Percentiles rank a stretch among this genome's conserved stretches.
phyloP scores from a whole-genome alignment of 176 grass and related monocot species.

The Eremochloa ophiuroides region DNA sequence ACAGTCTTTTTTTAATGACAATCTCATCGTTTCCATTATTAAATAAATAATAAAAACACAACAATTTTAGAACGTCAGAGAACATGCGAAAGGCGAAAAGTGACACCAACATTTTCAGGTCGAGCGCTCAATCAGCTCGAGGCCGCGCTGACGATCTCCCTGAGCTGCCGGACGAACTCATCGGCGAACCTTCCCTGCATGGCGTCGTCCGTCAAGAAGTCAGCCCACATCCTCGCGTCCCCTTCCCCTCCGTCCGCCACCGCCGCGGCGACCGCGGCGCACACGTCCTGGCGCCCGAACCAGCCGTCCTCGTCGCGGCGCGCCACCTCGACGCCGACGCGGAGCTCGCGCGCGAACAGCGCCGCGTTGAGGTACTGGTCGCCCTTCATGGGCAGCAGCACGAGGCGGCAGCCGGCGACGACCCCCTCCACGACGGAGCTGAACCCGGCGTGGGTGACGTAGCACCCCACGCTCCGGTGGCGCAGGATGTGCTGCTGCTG shows the following conservation, averaged over 20 bases:
- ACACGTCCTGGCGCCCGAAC: constrained; percentile 13
- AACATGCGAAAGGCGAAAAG: too few relatives aligned
- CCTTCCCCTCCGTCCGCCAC: not conserved
- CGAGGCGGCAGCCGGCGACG: constrained; percentile 31
- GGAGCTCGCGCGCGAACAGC: constrained; percentile 31
- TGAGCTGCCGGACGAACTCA: constrained; percentile 14
- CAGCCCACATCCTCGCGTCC: constrained; percentile 2
- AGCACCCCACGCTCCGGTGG: constrained; percentile 50
- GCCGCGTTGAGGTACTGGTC: constrained; percentile 41
- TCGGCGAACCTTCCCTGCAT: not conserved
- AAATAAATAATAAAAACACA: too few relatives aligned
- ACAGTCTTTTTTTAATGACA: too few relatives aligned
- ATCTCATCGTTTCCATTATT: too few relatives aligned
- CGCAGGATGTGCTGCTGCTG: constrained; percentile 54
- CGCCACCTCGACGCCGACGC: constrained; percentile 40
- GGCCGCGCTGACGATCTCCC: not conserved
- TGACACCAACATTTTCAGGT: too few relatives aligned
- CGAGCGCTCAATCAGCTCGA: too few relatives aligned
- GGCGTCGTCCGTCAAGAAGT: constrained; percentile 36
- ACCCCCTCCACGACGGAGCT: constrained; percentile 49
- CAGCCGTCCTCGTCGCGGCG: constrained; percentile 25
- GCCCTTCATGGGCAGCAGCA: constrained; percentile 43
- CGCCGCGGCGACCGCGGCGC: not conserved
- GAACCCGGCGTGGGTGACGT: constrained; percentile 46
- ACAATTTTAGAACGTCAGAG: too few relatives aligned